A percentile compares a stretch with the other conserved stretches of the same genome.
Evolutionary conservation across 2,329 filamentous ascomycete genomes (phyloP).

Genomic region (Colletotrichum sp.): DNA sequence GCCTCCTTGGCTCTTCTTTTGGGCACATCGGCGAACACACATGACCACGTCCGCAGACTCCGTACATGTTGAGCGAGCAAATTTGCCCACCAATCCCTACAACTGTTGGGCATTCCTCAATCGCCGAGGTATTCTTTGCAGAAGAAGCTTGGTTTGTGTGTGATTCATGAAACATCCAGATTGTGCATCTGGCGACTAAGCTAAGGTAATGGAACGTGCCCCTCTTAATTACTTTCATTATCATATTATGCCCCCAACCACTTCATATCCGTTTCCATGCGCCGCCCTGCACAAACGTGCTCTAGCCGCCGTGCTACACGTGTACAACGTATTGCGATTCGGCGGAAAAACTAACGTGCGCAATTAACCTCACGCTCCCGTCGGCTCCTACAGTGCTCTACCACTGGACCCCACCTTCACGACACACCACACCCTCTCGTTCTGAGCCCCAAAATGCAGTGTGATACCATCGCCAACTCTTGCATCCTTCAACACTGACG

Average conservation of each 20-base stretch:
- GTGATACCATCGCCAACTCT: background rate
- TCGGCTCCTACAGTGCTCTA: background rate
- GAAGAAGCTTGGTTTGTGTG: background rate
- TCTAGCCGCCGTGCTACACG: background rate
- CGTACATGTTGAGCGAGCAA: background rate
- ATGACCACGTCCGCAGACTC: background rate
- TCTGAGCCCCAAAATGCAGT: background rate
- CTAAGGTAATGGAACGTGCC: background rate
- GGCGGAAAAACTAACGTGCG: background rate
- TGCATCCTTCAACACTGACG: background rate
- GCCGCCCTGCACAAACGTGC: background rate
- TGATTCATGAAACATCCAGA: background rate
- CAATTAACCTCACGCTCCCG: conserved; percentile 2
- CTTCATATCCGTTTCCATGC: conserved; percentile 2
- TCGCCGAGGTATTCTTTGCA: background rate
- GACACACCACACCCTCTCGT: background rate
- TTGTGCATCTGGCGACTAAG: background rate
- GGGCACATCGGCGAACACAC: background rate
- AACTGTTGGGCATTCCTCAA: background rate
- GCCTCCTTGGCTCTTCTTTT: background rate
- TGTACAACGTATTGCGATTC: background rate
- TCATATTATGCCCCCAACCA: background rate
- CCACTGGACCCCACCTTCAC: background rate
- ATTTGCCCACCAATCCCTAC: background rate
- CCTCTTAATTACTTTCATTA: background rate